Evolutionary conservation across 495 filamentous ascomycete species (phyloP).

Genomic region (Usnea hakonensis): DNA sequence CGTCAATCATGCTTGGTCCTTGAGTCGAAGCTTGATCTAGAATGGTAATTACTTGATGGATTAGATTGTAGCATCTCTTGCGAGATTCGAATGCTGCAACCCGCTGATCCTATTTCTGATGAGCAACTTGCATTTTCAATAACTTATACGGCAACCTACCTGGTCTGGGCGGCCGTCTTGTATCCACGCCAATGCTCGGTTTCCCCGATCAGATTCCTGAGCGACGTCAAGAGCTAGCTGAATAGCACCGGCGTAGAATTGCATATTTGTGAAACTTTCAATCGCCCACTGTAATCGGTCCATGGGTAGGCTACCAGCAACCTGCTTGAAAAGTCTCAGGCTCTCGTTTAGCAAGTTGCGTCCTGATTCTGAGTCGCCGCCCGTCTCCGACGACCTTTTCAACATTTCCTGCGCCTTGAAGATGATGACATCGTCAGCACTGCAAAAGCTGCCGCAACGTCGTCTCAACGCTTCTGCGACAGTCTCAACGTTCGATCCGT

Average conservation of each 20-base stretch:
- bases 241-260: constrained; percentile 95
- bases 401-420: constrained; percentile 97
- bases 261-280: constrained; percentile 64
- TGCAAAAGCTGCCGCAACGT: constrained; percentile 93
- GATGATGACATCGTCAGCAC: constrained; percentile 88
- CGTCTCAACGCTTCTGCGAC: constrained; percentile 86
- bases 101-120: constrained; percentile 56
- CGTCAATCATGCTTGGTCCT: constrained; percentile 67
- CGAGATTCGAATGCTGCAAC: constrained; percentile 57
- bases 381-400: constrained; percentile 74
- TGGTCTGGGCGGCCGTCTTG: constrained; percentile 51
- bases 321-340: constrained; percentile 76
- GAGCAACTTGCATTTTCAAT: constrained; percentile 34
- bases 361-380: constrained; percentile 64
- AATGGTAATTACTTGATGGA: constrained; percentile 65
- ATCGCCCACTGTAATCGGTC: constrained; percentile 73
- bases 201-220: constrained; percentile 71
- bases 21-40: constrained; percentile 61
- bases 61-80: constrained; percentile 71
- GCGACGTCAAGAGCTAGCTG: constrained; percentile 77
- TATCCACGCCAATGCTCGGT: constrained; percentile 69
- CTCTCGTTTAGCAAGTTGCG: constrained; percentile 82
- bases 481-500: constrained; percentile 91
- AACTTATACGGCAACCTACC: constrained; percentile 28
- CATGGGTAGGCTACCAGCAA: constrained; percentile 69